Base-by-base conservation (phyloP, 2,329 filamentous ascomycete species). In the Ceratocystis papillata region DNA sequence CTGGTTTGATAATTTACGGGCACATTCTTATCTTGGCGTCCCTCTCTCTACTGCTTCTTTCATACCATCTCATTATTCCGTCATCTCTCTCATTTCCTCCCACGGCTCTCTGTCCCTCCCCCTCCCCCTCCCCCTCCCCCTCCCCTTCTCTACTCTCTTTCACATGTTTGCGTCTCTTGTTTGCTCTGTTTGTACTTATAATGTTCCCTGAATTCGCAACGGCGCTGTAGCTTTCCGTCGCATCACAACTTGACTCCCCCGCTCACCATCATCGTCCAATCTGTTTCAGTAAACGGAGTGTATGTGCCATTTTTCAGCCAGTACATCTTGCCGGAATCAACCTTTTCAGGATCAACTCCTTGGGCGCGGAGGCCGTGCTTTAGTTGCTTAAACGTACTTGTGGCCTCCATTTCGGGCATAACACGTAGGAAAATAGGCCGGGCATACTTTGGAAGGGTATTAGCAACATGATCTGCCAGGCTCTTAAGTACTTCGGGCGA, bases 351-450 rank as follows among this genome's bases (percentile, higher is more conserved):
- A 71, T 89, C 83, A 0, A 93, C 88, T 0, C 91, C 90, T 69
- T 92, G 82, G 1, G 80, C 78, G n/a, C 89, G 79, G 69, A 96
- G 74, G 0, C 78, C 75, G 69, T 87, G 83, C 75, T 96, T 96
- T 76, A 92, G 87, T 77, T 95, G 89, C 79, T 96, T 96, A 72
- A 90, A 88, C 61, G 90, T 96, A 0, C 90, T 90, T 3, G 91
- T 96, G 0, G 84, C 80, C 71, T 87, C 83, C 59, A 81, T 75
- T 30, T 81, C 80, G 30, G 76, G 78, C 6, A 86, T 81, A 5
- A 91, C 75, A 12, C 91, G 80, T 61, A 96, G 73, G 75, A 96
- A 96, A 0, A 94, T 71, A 0, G 91, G 91, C 3, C 86, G 81
- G 0, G 90, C 90, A 71, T 88, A 95, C 62, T 80, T 81, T 0